Percentiles rank a stretch among this genome's conserved stretches.
phyloP scores from a whole-genome alignment of 805 yeast genomes.

The Danielia oregonensis region DNA sequence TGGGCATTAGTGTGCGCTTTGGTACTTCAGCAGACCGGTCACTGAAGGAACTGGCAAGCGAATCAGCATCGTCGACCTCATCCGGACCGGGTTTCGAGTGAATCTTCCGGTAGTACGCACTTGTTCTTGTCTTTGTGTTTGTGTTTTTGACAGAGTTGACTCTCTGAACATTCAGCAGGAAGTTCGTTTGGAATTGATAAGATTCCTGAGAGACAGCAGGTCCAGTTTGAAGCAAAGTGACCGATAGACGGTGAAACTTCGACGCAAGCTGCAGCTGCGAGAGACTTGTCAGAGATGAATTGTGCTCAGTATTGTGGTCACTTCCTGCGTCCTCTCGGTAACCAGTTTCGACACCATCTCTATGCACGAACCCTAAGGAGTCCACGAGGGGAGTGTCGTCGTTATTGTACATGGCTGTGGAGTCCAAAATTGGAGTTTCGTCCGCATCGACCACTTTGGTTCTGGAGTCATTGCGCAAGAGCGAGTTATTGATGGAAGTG shows the following conservation, averaged over 20 bases:
- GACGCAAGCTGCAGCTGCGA: constrained; percentile 32
- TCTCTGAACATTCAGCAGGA: constrained; percentile 36
- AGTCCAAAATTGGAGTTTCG: constrained; percentile 28
- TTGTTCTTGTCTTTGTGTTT: constrained; percentile 19
- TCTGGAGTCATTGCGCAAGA: constrained; percentile 15
- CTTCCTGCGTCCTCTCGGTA: constrained; percentile 4
- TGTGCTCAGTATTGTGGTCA: background rate
- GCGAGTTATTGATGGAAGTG: constrained; percentile 31
- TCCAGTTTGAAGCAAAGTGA: constrained; percentile 30
- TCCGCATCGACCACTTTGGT: constrained; percentile 19
- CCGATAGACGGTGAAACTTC: constrained; percentile 36
- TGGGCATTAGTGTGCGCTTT: background rate
- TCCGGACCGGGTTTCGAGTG: constrained; percentile 18
- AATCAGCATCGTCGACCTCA: constrained; percentile 10
- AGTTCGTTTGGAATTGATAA: constrained; percentile 32
- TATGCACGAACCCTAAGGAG: background rate
- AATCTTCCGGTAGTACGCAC: constrained; percentile 31
- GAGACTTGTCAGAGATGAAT: constrained; percentile 6
- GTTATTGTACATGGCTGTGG: constrained; percentile 4
- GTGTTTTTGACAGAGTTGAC: constrained; percentile 15
- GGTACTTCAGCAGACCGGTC: background rate
- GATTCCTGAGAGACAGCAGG: constrained; percentile 36
- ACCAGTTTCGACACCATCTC: constrained; percentile 9
- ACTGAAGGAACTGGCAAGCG: background rate
- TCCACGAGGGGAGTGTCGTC: constrained; percentile 27